phyloP scores from a whole-genome alignment of 305 asterid genomes.

The Andrographis paniculata region DNA sequence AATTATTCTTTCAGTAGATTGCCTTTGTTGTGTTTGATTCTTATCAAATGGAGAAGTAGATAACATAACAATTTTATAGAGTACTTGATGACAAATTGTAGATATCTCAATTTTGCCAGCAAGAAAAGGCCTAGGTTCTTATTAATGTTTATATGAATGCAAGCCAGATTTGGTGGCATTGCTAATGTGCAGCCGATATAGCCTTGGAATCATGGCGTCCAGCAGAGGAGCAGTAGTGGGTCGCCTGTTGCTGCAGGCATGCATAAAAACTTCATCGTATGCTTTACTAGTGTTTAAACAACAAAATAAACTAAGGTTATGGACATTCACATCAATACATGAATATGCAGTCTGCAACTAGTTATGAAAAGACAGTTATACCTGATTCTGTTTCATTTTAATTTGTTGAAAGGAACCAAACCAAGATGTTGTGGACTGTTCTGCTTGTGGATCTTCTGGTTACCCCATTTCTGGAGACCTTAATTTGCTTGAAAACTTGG shows the following conservation, averaged over 20 bases:
- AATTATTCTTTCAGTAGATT: slow-evolving; percentile 6
- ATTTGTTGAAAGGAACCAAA: slow-evolving; percentile 58
- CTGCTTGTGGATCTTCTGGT: slow-evolving; percentile 82
- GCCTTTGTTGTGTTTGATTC: background rate
- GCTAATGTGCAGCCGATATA: slow-evolving; percentile 80
- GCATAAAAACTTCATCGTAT: slow-evolving; percentile 3
- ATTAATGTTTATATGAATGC: too few relatives aligned
- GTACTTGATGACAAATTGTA: too few relatives aligned
- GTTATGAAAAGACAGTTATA: too few relatives aligned
- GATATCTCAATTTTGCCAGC: too few relatives aligned
- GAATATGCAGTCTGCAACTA: background rate
- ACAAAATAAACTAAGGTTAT: background rate
- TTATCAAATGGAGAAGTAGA: background rate
- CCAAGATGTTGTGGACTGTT: slow-evolving; percentile 64
- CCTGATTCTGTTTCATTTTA: too few relatives aligned
- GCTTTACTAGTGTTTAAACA: background rate
- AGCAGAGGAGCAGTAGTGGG: slow-evolving; percentile 88
- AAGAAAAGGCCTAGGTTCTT: too few relatives aligned
- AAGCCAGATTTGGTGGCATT: slow-evolving; percentile 87
- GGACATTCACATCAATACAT: slow-evolving; percentile 1
- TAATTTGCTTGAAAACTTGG: slow-evolving; percentile 42
- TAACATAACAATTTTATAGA: too few relatives aligned
- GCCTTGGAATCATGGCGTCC: slow-evolving; percentile 90
- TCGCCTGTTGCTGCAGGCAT: slow-evolving; percentile 74
- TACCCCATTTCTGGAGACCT: slow-evolving; percentile 88